Evolutionary conservation across 1,139 yeast genomes (phyloP).

Genomic region (Taphrina communis): DNA sequence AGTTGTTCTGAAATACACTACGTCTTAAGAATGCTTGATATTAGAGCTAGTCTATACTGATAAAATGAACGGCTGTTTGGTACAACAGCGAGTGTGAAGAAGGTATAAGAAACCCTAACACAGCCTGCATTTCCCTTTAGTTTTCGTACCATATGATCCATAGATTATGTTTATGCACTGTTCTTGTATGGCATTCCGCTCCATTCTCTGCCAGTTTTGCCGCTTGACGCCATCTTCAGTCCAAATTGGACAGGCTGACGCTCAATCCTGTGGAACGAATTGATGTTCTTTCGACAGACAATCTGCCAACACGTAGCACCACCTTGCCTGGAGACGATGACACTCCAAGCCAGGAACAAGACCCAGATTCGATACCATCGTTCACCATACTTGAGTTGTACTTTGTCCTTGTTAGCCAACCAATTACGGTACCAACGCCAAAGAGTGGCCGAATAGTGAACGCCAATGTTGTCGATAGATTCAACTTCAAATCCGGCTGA

Average conservation of each 20-base stretch:
- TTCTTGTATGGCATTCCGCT: conserved; percentile 34
- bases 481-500: conserved; percentile 86
- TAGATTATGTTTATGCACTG: not conserved
- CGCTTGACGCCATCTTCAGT: conserved; percentile 56
- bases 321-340: conserved; percentile 89
- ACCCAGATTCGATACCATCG: conserved; percentile 95
- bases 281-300: conserved; percentile 85
- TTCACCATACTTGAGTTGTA: conserved; percentile 78
- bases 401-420: conserved; percentile 81
- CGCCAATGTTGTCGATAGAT: conserved; percentile 85
- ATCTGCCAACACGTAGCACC: conserved; percentile 92
- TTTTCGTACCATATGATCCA: no score
- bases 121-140: no score
- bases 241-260: conserved; percentile 82
- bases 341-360: conserved; percentile 78
- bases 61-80: no score
- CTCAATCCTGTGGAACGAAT: conserved; percentile 81
- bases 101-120: no score
- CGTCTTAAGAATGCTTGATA: no score
- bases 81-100: no score
- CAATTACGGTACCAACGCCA: conserved; percentile 98
- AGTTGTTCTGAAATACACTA: no score
- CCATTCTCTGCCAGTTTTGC: conserved; percentile 29
- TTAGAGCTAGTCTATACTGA: no score
- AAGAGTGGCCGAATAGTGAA: conserved; percentile 86